Base-by-base conservation (phyloP, 1,139 yeast genomes). In the Arxiozyma telluris region DNA sequence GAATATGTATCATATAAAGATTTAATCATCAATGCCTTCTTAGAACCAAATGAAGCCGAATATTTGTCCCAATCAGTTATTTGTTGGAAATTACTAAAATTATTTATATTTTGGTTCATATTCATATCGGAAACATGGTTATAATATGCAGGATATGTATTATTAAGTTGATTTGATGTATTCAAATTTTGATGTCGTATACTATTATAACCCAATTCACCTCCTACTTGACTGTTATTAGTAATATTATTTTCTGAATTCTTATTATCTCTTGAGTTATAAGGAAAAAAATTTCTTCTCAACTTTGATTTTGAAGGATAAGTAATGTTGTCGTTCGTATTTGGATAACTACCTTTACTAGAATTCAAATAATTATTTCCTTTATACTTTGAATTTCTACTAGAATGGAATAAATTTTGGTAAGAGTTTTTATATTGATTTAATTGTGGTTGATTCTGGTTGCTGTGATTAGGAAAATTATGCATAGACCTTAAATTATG, bases 321-420 rank as follows among this genome's bases (percentile, higher is more conserved):
- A 30, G 23, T 34, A 34, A 15, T n/a, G 6, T 46, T 18, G 38
- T 51, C 50, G 25, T 56, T 54, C 3, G n/a, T 34, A 15, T 6
- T 34, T 34, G n/a, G 12, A 47, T 49, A 51, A 25, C 56, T 50
- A 44, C 46, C 51, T 23, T 49, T 52, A 51, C 50, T 53, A 22
- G 30, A 21, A 21, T 46, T 47, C 11, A 15, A 30, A 12, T 27
- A 47, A 23, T 49, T 53, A 39, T 43, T 52, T 20, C 25, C 34
- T 18, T 38, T 45, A 22, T 11, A 3, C 38, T 44, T 49, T 8
- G 34, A 41, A 25, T 45, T 54, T 39, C 53, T 53, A 43, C 44
- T 50, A 8, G 47, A 30, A 18, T 45, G 20, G 8, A 12, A 1
- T 3, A 38, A 30, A 30, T 18, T 30, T 11, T 47, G 42, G 17